phyloP scores from a whole-genome alignment of 345 rosid genomes.

The Euclidium syriacum region DNA sequence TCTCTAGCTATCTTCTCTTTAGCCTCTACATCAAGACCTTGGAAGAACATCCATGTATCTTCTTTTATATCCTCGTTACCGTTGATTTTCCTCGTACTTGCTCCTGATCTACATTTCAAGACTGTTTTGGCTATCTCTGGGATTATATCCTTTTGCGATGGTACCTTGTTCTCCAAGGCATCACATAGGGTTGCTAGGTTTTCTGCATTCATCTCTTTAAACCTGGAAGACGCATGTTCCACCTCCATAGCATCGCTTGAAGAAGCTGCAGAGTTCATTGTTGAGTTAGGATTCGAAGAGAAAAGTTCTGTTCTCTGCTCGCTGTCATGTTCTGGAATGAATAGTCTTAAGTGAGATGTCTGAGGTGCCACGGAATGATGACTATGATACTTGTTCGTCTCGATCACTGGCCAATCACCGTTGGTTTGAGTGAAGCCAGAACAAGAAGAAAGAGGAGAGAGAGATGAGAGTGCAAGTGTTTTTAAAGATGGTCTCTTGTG shows the following conservation, averaged over 20 bases:
- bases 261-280: conserved; percentile 55
- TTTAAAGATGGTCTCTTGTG: conserved; percentile 44
- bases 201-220: conserved; percentile 52
- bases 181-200: conserved; percentile 47
- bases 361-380: conserved; percentile 31
- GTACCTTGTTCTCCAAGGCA: conserved; percentile 68
- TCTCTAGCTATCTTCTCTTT: conserved; percentile 74
- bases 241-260: conserved; percentile 65
- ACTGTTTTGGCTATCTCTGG: conserved; percentile 51
- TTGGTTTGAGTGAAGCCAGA: conserved; percentile 35
- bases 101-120: conserved; percentile 71
- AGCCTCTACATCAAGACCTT: conserved; percentile 58
- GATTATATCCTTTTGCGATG: conserved; percentile 58
- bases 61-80: conserved; percentile 34
- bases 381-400: conserved; percentile 35
- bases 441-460: conserved; percentile 56
- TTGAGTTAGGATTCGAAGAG: conserved; percentile 42
- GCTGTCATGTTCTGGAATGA: conserved; percentile 38
- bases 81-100: conserved; percentile 36
- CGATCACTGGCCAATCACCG: conserved; percentile 44
- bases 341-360: conserved; percentile 38
- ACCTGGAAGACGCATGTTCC: conserved; percentile 38
- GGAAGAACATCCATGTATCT: conserved; percentile 82
- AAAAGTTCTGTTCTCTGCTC: conserved; percentile 24
- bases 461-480: conserved; percentile 51